Percentiles rank a stretch among this genome's conserved stretches.
Conservation (phyloP, 2,329 filamentous ascomycete genomes). For the Aspergillus calidoustus region DNA sequence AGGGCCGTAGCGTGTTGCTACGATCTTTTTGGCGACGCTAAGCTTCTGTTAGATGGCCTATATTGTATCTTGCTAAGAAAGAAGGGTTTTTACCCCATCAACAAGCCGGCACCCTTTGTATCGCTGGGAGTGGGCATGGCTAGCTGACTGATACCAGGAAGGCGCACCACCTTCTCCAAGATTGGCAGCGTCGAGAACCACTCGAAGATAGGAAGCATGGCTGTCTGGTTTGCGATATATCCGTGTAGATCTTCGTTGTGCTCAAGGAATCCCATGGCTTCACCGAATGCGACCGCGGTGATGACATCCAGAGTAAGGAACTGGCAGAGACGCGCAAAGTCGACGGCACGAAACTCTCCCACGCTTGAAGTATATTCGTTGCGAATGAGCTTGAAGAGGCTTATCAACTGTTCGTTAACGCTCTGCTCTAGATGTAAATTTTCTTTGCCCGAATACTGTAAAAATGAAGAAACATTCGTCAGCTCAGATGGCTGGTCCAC, state of each 20-base stretch:
- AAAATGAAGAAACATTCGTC: neutral
- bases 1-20: neutral
- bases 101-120: constrained; percentile 1
- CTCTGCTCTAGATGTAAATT: neutral
- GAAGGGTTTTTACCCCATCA: neutral
- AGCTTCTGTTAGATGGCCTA: neutral
- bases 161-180: neutral
- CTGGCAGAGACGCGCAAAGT: neutral
- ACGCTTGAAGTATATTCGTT: neutral
- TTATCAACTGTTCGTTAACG: neutral
- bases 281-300: neutral
- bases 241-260: neutral
- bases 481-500: neutral
- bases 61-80: neutral
- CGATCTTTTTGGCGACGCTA: constrained; percentile 3
- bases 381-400: neutral
- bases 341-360: neutral
- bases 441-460: neutral
- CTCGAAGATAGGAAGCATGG: constrained; percentile 2
- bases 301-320: constrained; percentile 3
- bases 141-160: neutral
- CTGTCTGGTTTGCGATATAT: neutral
- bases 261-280: neutral
- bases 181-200: neutral
- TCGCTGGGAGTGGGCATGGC: neutral